These are phyloP conservation scores for Grigorovia transvaalensis DNA, from an alignment of 805 yeast genomes.

Conservation along the genomic window DNA sequence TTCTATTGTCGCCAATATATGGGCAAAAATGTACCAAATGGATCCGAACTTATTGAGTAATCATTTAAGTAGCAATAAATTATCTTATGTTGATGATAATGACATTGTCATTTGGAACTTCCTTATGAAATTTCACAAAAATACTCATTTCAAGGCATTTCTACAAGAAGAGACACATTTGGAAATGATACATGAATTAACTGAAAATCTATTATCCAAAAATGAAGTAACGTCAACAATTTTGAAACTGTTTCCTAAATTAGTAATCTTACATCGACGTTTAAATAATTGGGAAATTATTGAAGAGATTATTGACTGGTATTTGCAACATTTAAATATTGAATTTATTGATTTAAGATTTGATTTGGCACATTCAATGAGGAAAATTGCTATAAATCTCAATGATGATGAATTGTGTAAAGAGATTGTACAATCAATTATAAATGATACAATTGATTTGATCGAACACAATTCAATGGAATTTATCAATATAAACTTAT, in stretches of 20 bases:
- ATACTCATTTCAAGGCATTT: neutral
- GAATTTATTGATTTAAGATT: conserved; percentile 51
- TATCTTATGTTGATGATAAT: neutral
- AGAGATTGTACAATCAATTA: conserved; percentile 22
- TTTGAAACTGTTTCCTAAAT: conserved; percentile 17
- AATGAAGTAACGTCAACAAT: neutral
- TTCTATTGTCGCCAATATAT: conserved; percentile 23
- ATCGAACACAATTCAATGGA: conserved; percentile 9
- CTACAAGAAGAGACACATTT: neutral
- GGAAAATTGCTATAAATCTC: conserved; percentile 35
- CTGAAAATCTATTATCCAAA: neutral
- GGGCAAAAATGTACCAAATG: conserved; percentile 25
- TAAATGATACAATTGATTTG: conserved; percentile 15
- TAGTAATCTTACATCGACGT: conserved; percentile 13
- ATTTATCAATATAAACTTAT: conserved; percentile 20
- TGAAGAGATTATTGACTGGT: conserved; percentile 40
- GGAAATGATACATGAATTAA: no score
- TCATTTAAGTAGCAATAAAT: conserved; percentile 8
- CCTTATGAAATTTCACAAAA: conserved; percentile 7
- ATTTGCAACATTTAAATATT: conserved; percentile 36
- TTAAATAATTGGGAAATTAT: conserved; percentile 30
- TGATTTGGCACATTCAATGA: conserved; percentile 54
- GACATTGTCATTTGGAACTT: conserved; percentile 14
- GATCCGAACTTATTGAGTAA: conserved; percentile 2
- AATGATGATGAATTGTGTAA: conserved; percentile 13